Evolutionary conservation across 2,329 filamentous ascomycete species (phyloP).

Genomic region (Colletotrichum tropicale): DNA sequence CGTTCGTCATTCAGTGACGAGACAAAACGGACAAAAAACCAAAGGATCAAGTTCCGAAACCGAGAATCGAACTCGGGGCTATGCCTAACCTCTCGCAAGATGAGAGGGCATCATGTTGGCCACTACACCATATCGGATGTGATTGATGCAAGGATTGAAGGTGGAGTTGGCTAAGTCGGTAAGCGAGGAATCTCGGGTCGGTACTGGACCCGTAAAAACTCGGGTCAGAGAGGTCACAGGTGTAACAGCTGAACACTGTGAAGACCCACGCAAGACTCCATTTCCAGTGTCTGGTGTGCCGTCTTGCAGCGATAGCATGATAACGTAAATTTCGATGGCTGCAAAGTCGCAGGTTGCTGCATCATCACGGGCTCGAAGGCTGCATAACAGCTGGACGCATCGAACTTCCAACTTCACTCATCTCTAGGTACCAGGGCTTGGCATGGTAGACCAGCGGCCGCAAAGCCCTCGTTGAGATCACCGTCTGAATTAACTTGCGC

Average conservation of each 20-base stretch:
- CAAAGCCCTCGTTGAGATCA: background rate
- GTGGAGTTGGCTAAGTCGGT: background rate
- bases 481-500: background rate
- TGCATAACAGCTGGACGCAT: background rate
- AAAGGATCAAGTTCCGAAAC: background rate
- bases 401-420: too few species aligned
- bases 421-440: too few species aligned
- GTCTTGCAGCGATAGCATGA: background rate
- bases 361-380: background rate
- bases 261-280: background rate
- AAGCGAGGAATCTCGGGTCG: background rate
- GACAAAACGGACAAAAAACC: background rate
- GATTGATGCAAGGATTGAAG: accelerated
- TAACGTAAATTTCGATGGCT: background rate
- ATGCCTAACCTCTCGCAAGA: constrained; percentile 4
- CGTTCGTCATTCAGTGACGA: background rate
- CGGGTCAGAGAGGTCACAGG: background rate
- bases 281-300: background rate
- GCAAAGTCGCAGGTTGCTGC: background rate
- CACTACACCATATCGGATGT: constrained; percentile 14
- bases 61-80: constrained; percentile 14
- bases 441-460: too few species aligned
- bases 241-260: background rate
- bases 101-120: constrained; percentile 19
- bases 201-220: background rate